Conservation (phyloP, 2,329 filamentous ascomycete species). For the Penicillium vulpinum region DNA sequence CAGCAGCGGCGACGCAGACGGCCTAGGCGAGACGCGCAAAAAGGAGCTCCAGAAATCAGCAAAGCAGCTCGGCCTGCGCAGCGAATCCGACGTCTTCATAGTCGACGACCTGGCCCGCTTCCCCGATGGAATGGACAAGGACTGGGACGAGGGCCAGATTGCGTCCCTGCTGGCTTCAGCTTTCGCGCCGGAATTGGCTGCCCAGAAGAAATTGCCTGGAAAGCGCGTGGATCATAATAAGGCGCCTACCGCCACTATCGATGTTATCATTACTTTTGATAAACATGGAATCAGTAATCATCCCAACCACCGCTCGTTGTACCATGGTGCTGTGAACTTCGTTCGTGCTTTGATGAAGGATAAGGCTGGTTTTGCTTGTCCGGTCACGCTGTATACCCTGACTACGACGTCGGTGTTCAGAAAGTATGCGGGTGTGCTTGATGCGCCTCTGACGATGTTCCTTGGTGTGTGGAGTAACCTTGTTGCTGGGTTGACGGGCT, state of each 20-base stretch:
- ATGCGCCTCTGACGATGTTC: constrained; percentile 70
- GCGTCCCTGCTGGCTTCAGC: constrained; percentile 67
- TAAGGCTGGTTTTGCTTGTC: constrained; percentile 64
- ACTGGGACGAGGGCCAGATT: constrained; percentile 73
- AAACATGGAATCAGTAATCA: constrained; percentile 77
- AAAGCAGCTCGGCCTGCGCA: constrained; percentile 70
- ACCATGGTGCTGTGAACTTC: constrained; percentile 76
- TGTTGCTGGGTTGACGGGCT: constrained; percentile 6
- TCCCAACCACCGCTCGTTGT: constrained; percentile 89
- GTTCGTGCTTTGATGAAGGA: constrained; percentile 64
- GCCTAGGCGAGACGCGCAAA: constrained; percentile 78
- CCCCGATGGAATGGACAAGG: constrained; percentile 81
- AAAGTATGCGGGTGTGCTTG: constrained; percentile 79
- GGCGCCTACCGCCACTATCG: constrained; percentile 61
- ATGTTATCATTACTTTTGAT: constrained; percentile 90
- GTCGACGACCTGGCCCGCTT: constrained; percentile 75
- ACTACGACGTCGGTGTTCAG: constrained; percentile 69
- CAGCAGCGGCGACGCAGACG: constrained; percentile 84
- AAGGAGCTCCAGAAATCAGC: constrained; percentile 82
- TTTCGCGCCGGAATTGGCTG: constrained; percentile 66
- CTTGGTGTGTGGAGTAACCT: constrained; percentile 50
- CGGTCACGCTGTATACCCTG: constrained; percentile 83
- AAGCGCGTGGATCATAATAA: constrained; percentile 34
- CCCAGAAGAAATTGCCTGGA: constrained; percentile 30
- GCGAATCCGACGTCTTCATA: constrained; percentile 79